Conservation (phyloP, 805 yeast genomes). For the Spathaspora arborariae region DNA sequence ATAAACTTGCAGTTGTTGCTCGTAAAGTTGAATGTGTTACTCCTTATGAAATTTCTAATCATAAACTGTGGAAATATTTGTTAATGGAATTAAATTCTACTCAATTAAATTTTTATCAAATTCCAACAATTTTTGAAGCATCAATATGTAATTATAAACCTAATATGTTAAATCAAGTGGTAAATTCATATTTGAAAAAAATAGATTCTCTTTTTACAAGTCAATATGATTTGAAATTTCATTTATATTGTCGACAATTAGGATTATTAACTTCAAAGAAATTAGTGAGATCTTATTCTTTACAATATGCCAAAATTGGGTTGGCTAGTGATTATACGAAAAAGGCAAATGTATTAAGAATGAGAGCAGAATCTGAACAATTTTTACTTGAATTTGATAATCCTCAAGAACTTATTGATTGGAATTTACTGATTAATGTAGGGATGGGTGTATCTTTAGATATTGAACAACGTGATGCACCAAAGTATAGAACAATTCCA, state of each 20-base stretch:
- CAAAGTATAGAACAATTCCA: constrained; percentile 78
- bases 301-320: constrained; percentile 83
- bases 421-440: constrained; percentile 69
- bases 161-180: constrained; percentile 5
- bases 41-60: constrained; percentile 68
- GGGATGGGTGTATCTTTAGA: constrained; percentile 84
- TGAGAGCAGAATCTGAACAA: constrained; percentile 83
- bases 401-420: constrained; percentile 65
- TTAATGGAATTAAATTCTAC: constrained; percentile 82
- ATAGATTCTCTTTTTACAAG: constrained; percentile 20
- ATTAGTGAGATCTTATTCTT: constrained; percentile 62
- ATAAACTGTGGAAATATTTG: constrained; percentile 66
- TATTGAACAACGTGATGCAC: constrained; percentile 63
- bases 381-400: constrained; percentile 61
- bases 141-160: constrained; percentile 20
- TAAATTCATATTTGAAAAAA: constrained; percentile 6
- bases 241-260: constrained; percentile 19
- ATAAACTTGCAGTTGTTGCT: constrained; percentile 51
- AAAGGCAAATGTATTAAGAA: constrained; percentile 60
- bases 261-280: constrained; percentile 10
- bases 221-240: constrained; percentile 25
- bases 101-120: constrained; percentile 65
- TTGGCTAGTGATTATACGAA: constrained; percentile 82
- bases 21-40: constrained; percentile 74
- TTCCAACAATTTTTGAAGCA: constrained; percentile 30